Evolutionary conservation across 2,329 filamentous ascomycete species (phyloP).

Genomic region (Epichloe gansuensis): DNA sequence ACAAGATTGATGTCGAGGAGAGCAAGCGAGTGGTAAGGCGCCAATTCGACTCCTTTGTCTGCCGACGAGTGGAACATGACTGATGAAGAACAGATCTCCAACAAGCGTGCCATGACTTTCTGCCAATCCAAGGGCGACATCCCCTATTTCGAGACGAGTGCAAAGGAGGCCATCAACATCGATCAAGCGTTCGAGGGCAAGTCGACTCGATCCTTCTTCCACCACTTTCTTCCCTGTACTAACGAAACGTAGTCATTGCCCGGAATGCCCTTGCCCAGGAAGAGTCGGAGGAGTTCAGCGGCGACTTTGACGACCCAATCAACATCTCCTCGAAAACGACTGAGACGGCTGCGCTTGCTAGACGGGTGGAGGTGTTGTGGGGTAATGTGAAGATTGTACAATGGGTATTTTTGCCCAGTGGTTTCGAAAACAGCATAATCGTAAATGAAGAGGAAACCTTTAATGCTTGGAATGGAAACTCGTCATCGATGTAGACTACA

Average conservation of each 20-base stretch:
- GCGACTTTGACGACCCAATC: constrained; percentile 95
- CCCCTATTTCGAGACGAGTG: constrained; percentile 97
- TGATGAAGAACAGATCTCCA: constrained; percentile 55
- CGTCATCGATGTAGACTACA: constrained; percentile 9
- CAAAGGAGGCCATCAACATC: constrained; percentile 97
- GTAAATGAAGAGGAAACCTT: constrained; percentile 3
- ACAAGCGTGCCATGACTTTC: constrained; percentile 92
- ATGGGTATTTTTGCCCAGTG: not conserved
- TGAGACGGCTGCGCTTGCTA: constrained; percentile 89
- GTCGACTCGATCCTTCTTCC: constrained; percentile 8
- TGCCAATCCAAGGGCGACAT: constrained; percentile 96
- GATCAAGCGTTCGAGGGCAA: constrained; percentile 65
- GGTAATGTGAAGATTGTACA: not conserved
- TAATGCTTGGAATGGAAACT: not conserved
- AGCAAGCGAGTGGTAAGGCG: constrained; percentile 74
- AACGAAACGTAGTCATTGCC: constrained; percentile 61
- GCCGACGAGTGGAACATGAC: not conserved
- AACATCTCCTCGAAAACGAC: constrained; percentile 95
- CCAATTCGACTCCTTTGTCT: not conserved
- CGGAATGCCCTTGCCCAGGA: constrained; percentile 92
- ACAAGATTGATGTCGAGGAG: constrained; percentile 98
- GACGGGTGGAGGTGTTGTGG: constrained; percentile 12
- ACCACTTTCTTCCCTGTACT: not conserved
- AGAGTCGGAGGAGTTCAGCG: constrained; percentile 94
- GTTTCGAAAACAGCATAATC: constrained; percentile 7